These are phyloP conservation scores for Aurinia saxatilis DNA, from an alignment of 345 rosid genomes.

Conservation along the genomic window DNA sequence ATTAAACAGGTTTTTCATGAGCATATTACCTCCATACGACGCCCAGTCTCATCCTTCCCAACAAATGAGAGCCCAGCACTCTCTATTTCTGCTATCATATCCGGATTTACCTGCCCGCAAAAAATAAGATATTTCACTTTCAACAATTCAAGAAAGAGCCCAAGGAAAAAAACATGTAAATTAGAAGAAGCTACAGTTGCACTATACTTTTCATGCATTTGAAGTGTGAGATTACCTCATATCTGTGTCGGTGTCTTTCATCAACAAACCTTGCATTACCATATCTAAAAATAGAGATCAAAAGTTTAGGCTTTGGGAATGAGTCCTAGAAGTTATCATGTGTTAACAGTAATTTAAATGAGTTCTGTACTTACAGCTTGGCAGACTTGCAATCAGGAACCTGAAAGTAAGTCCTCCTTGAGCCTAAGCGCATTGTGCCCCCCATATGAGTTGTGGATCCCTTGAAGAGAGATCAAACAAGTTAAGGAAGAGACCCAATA, in stretches of 20 bases:
- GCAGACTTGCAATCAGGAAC: conserved; percentile 65
- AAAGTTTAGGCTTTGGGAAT: background rate
- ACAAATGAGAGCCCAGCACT: conserved; percentile 66
- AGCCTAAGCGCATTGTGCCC: conserved; percentile 79
- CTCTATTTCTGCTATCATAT: conserved; percentile 56
- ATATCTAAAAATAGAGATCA: conserved; percentile 37
- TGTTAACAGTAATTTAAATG: background rate
- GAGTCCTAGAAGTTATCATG: background rate
- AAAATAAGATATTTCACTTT: background rate
- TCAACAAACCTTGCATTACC: conserved; percentile 57
- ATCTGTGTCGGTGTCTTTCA: conserved; percentile 81
- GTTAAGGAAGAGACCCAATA: background rate
- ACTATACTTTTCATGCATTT: background rate
- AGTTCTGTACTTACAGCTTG: conserved; percentile 42
- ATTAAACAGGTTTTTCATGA: background rate
- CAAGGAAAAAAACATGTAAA: background rate
- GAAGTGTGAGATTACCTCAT: conserved; percentile 42
- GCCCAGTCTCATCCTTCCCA: conserved; percentile 69
- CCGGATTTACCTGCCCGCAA: conserved; percentile 59
- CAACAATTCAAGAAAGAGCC: background rate
- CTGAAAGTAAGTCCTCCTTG: conserved; percentile 66
- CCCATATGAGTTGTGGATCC: conserved; percentile 86
- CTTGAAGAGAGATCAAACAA: conserved; percentile 27
- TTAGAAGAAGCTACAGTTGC: background rate
- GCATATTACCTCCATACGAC: conserved; percentile 63